Evolutionary conservation across 495 filamentous ascomycete genomes (phyloP), one percentile per base, ranked within the genome.

Genomic region (Lophiotrema nucula): DNA sequence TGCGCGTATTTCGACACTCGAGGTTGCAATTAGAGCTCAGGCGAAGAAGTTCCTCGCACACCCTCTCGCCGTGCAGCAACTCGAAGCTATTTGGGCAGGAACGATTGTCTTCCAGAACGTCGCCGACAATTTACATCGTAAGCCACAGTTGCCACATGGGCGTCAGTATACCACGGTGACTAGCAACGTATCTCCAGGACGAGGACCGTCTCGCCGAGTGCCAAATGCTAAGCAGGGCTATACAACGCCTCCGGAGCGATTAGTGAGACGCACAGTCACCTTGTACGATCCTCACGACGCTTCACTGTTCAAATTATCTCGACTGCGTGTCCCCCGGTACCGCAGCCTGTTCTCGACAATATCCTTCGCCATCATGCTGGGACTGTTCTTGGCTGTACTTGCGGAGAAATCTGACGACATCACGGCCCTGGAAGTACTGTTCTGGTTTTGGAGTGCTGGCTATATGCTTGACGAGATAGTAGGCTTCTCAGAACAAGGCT

Each of bases 381-480:
- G 83, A n/a, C 76, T 97, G 31, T 96, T 89, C 65, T 70, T 96
- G 19, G 85, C 88, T 2, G 89, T 95, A 16, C 72, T 92, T 8
- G 69, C 77, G 38, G 71, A 87, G 67, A 76, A 88, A 51, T 90
- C 88, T 18, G 79, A 81, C 39, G 76, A 77, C 21, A 95, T 97
- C 64, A 93, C 90, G 12, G 76, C 81, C 2, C 72, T 96, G 6
- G 92, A 97, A 70, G 70, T 96, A 19, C 64, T 93, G 11, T 96
- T 97, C 69, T 97, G 92, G 92, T 86, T 97, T 69, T 97, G 92
- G 92, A 92, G 89, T 67, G 88, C 89, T 21, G 92, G 92, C 2
- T 97, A 92, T 71, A 95, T 96, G 89, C 85, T 97, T n/a, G 90
- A 95, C 65, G 90, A 96, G 70, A 77, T 96, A 39, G 88, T 93